These are phyloP conservation scores for Paracoccidioides lutzii DNA, from an alignment of 2,329 filamentous ascomycete species.

Conservation along the genomic window DNA sequence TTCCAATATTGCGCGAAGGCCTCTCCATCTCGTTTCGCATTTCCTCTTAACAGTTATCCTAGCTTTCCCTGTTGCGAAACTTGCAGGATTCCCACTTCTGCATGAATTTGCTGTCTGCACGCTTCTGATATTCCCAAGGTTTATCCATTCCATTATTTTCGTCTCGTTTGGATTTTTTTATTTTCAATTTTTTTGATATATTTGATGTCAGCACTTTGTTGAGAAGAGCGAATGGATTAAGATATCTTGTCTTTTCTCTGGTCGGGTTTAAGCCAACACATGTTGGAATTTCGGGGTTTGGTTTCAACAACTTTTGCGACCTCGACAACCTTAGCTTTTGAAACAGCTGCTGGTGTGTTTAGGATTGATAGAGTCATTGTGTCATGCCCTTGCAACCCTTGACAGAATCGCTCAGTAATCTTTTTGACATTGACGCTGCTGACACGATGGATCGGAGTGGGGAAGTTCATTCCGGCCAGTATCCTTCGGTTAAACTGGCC, in stretches of 20 bases:
- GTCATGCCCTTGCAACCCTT: neutral
- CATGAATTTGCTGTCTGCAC: neutral
- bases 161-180: neutral
- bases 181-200: too few species aligned
- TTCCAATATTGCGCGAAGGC: neutral
- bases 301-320: too few species aligned
- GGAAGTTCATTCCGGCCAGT: neutral
- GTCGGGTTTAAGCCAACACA: neutral
- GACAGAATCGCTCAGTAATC: neutral
- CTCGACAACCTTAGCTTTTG: too few species aligned
- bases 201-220: too few species aligned
- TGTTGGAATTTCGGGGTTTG: too few species aligned
- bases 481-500: neutral
- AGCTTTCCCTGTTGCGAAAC: neutral
- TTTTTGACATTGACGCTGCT: neutral
- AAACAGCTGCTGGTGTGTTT: too few species aligned
- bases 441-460: neutral
- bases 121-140: neutral
- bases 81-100: neutral
- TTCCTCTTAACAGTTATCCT: neutral
- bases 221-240: too few species aligned
- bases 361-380: neutral
- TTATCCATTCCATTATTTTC: neutral
- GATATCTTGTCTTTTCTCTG: too few species aligned
- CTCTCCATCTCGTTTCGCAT: neutral